Base-by-base conservation (phyloP, 2,329 filamentous ascomycete genomes). In the Didymella sp. region DNA sequence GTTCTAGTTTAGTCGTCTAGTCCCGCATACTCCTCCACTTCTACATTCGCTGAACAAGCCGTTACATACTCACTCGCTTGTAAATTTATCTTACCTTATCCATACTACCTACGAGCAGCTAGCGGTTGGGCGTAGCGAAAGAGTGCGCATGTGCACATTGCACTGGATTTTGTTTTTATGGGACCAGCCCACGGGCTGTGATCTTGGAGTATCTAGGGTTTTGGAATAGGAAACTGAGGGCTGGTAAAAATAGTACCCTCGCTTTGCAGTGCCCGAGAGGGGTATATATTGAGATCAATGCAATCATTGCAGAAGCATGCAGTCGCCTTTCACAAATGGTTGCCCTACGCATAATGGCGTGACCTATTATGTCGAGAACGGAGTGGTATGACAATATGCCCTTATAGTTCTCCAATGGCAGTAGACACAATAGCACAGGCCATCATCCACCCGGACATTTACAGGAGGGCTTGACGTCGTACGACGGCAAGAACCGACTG, bases 371-470 rank as follows among this genome's bases (percentile, higher is more conserved):
- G 4, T 70, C 71, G 15, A 73, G 57, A 8, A 71, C 53, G 31
- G 71, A 70, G 28, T 59, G 59, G 51, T 51, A 59, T 6, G 61
- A 62, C 5, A 76, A 58, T 60, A 76, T 72, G n/a, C 72, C 72
- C 21, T 69, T 59, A 49, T 70, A 76, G 43, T 66, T 60, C 35
- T 69, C 61, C 3, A 69, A 67, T 73, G 7, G 68, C 60, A 1
- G 69, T 71, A 1, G 67, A 73, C 0, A 78, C 66, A 3, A 74
- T 49, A 1, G 71, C 73, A 74, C 75, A 78, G 3, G 69, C 60
- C 42, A 72, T 56, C 55, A 73, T 73, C 53, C 72, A 77, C 1
- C 58, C 62, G 9, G 68, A 60, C 59, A 76, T 67, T 53, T 72
- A 76, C 60, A 55, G 11, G 67, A 58, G 2, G 73, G 73, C 11